Evolutionary conservation across 192 early-diverging fungal genomes (phyloP), one percentile per base, ranked within the genome.

Genomic region (Chytriomyces sp.): DNA sequence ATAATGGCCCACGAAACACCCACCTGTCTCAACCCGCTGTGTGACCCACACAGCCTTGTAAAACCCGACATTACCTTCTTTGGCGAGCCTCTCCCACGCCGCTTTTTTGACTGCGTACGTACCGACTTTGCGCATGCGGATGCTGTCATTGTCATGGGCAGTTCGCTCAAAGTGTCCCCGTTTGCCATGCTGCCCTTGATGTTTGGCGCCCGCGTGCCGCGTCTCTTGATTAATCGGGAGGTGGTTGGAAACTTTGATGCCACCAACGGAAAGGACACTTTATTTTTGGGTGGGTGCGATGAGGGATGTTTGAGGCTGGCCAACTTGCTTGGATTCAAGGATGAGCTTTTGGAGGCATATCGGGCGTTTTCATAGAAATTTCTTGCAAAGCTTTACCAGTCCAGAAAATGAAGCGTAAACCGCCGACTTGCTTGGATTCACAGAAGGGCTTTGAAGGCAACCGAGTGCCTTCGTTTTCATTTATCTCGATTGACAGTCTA

Each of bases 61-160:
- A 98, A 98, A 68, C 96, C 95, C 10, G 89, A 95, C 64, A 97
- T 99, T 60, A 94, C 93, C 0, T 99, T 99, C 73, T 99, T 99
- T 80, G 95, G 95, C 26, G 93, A 99, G 76, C 73, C 79, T 19
- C 80, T 99, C 49, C 96, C 96, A 12, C 65, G 78, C n/a, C 86
- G 89, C 3, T 52, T 65, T 22, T 10, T n/a, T 10, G 41, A 40
- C 3, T 49, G 44, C 22, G 17, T 49, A 14, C 14, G 22, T n/a
- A 49, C 59, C 85, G 72, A 73, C 39, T 64, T 73, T 6, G 67
- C 75, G 25, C 38, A 77, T 5, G 91, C 90, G 69, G 96, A 99
- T 62, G 77, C 94, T 38, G 73, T 96, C 14, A 92, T 98, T 77
- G 93, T 99, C 32, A 92, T 98, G 80, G 96, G 96, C 4, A 97